Conservation (phyloP, 2,329 filamentous ascomycete species). For the Periconia macrospinosa region DNA sequence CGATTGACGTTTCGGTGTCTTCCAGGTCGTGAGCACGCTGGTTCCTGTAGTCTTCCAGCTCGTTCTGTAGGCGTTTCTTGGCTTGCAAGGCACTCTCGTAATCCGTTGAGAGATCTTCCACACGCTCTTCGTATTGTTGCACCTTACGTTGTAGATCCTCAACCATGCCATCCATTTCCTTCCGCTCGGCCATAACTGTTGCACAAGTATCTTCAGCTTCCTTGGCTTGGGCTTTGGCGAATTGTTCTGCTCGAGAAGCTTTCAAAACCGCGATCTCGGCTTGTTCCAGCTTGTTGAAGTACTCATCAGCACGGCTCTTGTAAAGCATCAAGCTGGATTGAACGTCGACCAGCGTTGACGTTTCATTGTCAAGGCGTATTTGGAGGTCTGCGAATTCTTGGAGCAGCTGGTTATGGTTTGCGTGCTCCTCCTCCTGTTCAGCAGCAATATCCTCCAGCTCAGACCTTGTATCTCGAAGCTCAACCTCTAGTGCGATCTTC, state of each 20-base stretch:
- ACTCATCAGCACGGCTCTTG: constrained; percentile 90
- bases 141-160: constrained; percentile 90
- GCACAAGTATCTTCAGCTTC: constrained; percentile 92
- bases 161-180: constrained; percentile 83
- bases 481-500: constrained; percentile 78
- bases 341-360: constrained; percentile 81
- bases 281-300: constrained; percentile 95
- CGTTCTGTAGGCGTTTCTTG: constrained; percentile 93
- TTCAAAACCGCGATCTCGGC: constrained; percentile 95
- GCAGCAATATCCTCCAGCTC: constrained; percentile 80
- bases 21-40: constrained; percentile 95
- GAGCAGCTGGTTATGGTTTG: constrained; percentile 84
- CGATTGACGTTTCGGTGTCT: constrained; percentile 93
- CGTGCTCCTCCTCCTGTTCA: constrained; percentile 81
- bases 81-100: constrained; percentile 81
- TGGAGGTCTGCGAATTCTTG: constrained; percentile 93
- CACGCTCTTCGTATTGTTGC: constrained; percentile 84
- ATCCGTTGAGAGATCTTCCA: constrained; percentile 90
- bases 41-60: constrained; percentile 95
- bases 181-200: constrained; percentile 86
- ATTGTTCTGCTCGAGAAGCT: constrained; percentile 87
- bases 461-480: constrained; percentile 79
- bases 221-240: constrained; percentile 84
- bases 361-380: constrained; percentile 87
- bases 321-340: constrained; percentile 83